phyloP scores from a whole-genome alignment of 78 protist genomes.

The Carpediemonas membranifera region DNA sequence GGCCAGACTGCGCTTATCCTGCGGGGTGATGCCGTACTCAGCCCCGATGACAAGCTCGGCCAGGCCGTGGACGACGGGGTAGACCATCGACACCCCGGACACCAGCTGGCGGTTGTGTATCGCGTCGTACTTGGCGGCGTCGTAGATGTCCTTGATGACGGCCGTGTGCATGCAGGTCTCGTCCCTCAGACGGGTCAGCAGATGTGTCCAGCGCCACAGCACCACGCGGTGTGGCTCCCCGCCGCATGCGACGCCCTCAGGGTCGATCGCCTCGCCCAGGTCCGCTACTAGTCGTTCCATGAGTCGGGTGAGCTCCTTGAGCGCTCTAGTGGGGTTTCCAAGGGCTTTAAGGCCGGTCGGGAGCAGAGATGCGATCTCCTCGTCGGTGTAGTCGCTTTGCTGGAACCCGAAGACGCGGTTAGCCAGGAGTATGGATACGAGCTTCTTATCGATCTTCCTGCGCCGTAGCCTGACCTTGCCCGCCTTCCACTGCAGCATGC shows the following conservation, averaged over 20 bases:
- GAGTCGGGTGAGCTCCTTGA: background rate
- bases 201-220: no score
- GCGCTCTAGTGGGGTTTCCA: background rate
- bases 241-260: no score
- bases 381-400: background rate
- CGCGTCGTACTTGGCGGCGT: conserved; percentile 31
- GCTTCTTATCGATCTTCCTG: background rate
- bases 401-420: conserved; percentile 5
- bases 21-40: conserved; percentile 27
- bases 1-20: conserved; percentile 19
- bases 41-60: conserved; percentile 21
- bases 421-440: background rate
- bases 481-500: background rate
- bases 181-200: no score
- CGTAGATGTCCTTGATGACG: conserved; percentile 57
- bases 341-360: conserved; percentile 3
- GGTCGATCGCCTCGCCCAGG: no score
- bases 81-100: background rate
- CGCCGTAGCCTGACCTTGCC: background rate
- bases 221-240: no score
- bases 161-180: no score
- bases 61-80: background rate
- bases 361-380: conserved; percentile 9
- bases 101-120: conserved; percentile 31
- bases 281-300: background rate